Percentiles rank a stretch among this genome's conserved stretches.
phyloP scores from a whole-genome alignment of 78 protist species.

The Capsaspora owczarzaki region DNA sequence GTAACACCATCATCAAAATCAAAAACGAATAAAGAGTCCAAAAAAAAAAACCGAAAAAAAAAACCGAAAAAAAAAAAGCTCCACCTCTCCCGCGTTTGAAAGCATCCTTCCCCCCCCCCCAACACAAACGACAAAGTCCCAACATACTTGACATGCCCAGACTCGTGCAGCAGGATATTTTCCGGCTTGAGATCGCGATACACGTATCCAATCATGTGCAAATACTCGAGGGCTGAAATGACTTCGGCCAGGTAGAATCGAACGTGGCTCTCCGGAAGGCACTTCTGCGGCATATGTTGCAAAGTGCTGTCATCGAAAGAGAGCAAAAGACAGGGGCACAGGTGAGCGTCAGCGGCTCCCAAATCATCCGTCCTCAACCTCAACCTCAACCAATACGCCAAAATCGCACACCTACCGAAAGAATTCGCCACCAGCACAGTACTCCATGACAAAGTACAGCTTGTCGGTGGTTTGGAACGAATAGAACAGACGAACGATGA shows the following conservation, averaged over 20 bases:
- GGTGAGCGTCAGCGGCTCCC: no score
- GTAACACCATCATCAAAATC: no score
- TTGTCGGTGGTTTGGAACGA: conserved; percentile 53
- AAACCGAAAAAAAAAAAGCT: no score
- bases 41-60: no score
- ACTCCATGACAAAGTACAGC: conserved; percentile 52
- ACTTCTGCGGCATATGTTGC: conserved; percentile 14
- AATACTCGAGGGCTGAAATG: conserved; percentile 58
- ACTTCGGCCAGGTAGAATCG: conserved; percentile 70
- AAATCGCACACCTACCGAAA: conserved; percentile 2
- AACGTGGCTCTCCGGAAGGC: conserved; percentile 15
- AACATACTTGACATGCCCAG: conserved; percentile 43
- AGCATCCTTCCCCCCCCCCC: no score
- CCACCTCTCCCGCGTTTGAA: no score
- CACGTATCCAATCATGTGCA: conserved; percentile 55
- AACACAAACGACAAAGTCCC: no score
- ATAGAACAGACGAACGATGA: conserved; percentile 53
- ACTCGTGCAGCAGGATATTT: conserved; percentile 52
- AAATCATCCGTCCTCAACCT: no score
- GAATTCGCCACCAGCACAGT: conserved; percentile 45
- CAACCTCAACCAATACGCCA: background rate
- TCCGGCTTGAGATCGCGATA: conserved; percentile 71
- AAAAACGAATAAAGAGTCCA: no score
- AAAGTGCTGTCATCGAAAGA: no score
- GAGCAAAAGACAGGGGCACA: background rate